Percentiles rank a stretch among this genome's conserved stretches.
phyloP scores from a whole-genome alignment of 23 red algal genomes.

The Gracilaria caudata region DNA sequence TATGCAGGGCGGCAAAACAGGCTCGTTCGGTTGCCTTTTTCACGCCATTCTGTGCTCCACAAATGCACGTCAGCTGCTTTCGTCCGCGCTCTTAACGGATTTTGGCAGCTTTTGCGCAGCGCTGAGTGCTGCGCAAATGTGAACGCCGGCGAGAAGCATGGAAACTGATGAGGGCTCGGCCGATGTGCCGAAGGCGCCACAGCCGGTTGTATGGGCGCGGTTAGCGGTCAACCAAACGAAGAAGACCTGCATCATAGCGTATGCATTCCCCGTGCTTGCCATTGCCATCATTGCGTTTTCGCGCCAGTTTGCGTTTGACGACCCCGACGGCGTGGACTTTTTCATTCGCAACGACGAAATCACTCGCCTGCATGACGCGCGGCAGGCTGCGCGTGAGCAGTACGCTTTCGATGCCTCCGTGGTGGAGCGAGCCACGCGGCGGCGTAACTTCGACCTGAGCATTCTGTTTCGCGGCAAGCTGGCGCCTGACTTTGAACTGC shows the following conservation, averaged over 20 bases:
- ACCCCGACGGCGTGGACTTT: slow-evolving; percentile 38
- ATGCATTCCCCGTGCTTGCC: slow-evolving; percentile 26
- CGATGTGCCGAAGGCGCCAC: neutral
- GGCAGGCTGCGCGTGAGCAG: slow-evolving; percentile 42
- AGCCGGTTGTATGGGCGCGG: slow-evolving; percentile 22
- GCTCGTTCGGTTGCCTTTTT: neutral
- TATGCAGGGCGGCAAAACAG: neutral
- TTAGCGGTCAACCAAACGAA: slow-evolving; percentile 53
- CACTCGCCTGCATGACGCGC: slow-evolving; percentile 35
- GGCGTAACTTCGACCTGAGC: neutral
- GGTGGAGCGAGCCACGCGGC: neutral
- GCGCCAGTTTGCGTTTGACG: slow-evolving; percentile 34
- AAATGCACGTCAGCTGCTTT: neutral
- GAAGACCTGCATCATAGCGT: slow-evolving; percentile 57
- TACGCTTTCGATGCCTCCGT: slow-evolving; percentile 8
- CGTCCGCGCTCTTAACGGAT: neutral
- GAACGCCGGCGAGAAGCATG: neutral
- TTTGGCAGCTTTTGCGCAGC: neutral
- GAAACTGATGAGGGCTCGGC: neutral
- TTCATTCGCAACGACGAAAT: slow-evolving; percentile 60
- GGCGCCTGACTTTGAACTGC: neutral
- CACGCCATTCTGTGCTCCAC: neutral
- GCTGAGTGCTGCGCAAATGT: neutral
- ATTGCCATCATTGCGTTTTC: slow-evolving; percentile 33
- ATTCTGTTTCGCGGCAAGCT: slow-evolving; percentile 52